Evolutionary conservation across 139 green algal genomes (phyloP), one percentile per base, ranked within the genome.

Genomic region (Tetradesmus obliquus): DNA sequence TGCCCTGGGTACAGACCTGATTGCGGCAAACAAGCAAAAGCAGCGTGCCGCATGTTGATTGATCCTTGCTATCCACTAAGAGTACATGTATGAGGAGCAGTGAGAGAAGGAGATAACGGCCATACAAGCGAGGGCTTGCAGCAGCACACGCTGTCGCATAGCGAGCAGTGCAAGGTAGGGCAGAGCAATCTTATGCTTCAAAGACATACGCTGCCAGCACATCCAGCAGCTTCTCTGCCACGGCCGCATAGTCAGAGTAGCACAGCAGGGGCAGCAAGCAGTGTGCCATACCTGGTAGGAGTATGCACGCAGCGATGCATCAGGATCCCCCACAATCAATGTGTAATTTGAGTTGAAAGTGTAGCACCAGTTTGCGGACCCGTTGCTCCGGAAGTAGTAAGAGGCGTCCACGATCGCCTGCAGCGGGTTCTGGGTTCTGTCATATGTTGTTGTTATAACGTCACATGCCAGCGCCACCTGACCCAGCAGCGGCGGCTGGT

Each of bases 401-500:
- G 22, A 53, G 19, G 9, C 72, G 0, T 32, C 20, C 20, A 20
- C 72, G 2, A 81, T 32, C 2, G 72, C 72, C 2, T 32, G 5
- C 72, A 81, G 60, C 19, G 60, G 0, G 60, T 19, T 71, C 9
- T 4, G 60, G 8, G 60, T 71, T 10, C 19, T 71, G 60, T 71
- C 60, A 15, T 71, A 71, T 71, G 60, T 13, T 19, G 8, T 13
- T 71, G 60, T 83, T 54, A 83, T 55, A 83, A 83, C 4, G 24
- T 83, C 17, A 57, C 80, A 86, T 20, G 80, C 80, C 2, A 60
- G 51, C 1, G 24, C 24, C 80, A 86, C 51, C 19, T 86, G 80
- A 15, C 80, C 80, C 1, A 86, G 80, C 80, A 86, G 13, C 9
- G 80, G 45, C 12, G 80, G 80, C 53, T 86, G 80, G 80, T 86